Base-by-base conservation (phyloP, 2,329 filamentous ascomycete genomes). In the Byssochlamys sp. region DNA sequence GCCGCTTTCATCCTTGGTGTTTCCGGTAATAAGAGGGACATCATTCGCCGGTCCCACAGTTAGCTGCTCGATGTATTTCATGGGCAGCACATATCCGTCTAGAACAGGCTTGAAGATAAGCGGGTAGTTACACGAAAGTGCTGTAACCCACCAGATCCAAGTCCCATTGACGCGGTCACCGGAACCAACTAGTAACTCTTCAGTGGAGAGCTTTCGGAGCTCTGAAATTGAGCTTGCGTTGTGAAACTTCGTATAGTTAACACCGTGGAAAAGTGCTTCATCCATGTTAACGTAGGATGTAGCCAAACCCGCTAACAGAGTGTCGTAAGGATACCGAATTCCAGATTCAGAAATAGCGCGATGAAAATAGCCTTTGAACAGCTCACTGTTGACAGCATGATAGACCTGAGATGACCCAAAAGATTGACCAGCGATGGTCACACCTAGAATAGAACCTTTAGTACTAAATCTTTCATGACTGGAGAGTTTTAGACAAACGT, bases 361-460 rank as follows among this genome's bases (percentile, higher is more conserved):
- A n/a, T 65, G 62, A 62, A 70, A 67, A 39, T 66, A 65, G 1
- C 68, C 67, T 27, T 59, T 65, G 60, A 68, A 68, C 4, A 71
- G 60, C 24, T 60, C 60, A 25, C 65, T 69, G 58, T 69, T 69
- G 27, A 71, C 62, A 2, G 65, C 65, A 53, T 71, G 69, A 55
- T 71, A 69, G 39, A 65, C 58, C 50, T 65, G 65, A 2, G 67
- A 67, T 7, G 69, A 71, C 9, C 69, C 68, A 9, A 33, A 33
- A 11, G 31, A 33, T 33, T 33, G 31, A 11, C 31, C 31, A 33
- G 61, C 62, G 12, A 82, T 71, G 1, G 77, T 79, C 26, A 82
- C 75, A 5, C 74, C 31, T 33, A 33, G 4, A 11, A 33, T 11
- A 11, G 31, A 33, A 33, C 12, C 9, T 33, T 33, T 2, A 33